phyloP scores from a whole-genome alignment of 2,329 filamentous ascomycete species.

The Chaetomium globosum region DNA sequence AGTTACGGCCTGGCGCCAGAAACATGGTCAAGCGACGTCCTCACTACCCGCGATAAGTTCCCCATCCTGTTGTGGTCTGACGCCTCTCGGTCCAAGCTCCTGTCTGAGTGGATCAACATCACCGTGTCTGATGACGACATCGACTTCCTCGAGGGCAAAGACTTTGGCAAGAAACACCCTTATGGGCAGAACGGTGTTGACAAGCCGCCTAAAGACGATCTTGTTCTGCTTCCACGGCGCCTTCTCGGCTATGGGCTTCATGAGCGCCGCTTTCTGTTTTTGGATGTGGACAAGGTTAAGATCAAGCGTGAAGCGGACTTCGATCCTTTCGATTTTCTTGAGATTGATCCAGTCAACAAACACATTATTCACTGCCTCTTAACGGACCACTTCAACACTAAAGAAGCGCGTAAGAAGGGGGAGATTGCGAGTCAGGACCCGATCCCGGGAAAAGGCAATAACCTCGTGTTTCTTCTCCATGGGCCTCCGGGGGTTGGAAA shows the following conservation, averaged over 20 bases:
- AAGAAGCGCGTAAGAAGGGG: conserved; percentile 1
- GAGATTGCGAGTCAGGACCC: conserved; percentile 14
- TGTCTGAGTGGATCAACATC: conserved; percentile 5
- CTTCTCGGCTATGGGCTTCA: conserved; percentile 4
- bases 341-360: conserved; percentile 1
- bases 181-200: conserved; percentile 8
- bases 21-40: conserved; percentile 7
- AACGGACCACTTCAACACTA: conserved; percentile 23
- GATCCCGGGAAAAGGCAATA: conserved; percentile 38
- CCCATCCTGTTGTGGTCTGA: conserved; percentile 10
- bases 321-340: conserved; percentile 8
- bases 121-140: conserved; percentile 11
- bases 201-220: conserved; percentile 5
- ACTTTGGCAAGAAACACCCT: conserved; percentile 7
- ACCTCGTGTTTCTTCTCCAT: conserved; percentile 31
- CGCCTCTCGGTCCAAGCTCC: background rate
- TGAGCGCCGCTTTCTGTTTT: conserved; percentile 2
- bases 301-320: background rate
- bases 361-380: conserved; percentile 11
- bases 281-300: background rate
- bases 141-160: conserved; percentile 9
- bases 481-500: conserved; percentile 37
- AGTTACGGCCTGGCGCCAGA: background rate
- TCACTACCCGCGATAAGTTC: conserved; percentile 10
- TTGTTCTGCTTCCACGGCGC: conserved; percentile 10